Base-by-base conservation (phyloP, 495 filamentous ascomycete genomes). In the Xylaria castorea region DNA sequence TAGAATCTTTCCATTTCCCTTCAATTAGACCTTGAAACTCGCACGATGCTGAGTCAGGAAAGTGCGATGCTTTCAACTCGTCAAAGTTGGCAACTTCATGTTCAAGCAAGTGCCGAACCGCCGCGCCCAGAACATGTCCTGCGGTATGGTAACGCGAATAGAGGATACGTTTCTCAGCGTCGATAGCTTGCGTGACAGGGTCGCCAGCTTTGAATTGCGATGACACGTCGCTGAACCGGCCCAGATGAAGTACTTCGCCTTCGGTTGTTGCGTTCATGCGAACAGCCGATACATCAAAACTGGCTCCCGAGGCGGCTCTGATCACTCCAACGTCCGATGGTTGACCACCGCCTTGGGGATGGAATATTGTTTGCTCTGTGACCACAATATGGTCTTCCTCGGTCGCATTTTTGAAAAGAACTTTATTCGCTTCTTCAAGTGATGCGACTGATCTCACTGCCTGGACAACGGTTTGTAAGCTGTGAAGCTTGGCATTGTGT, bases 331-430 rank as follows among this genome's bases (percentile, higher is more conserved):
- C 82, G 66, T 92, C 90, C 9, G 85, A 87, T 38, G 90, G 90
- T 75, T 92, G 90, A 44, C 90, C 90, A 51, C 90, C 90, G 6
- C 90, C 90, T 78, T 92, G 89, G 3, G 88, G 85, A 64, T 91
- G 87, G 78, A 92, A 92, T 72, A 91, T 90, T n/a, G 90, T 92
- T 34, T 84, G 48, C 20, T 84, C 81, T 7, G 89, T 91, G n/a
- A 87, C 80, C 50, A 92, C 74, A 44, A 85, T 83, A 77, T 86
- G 80, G 73, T 86, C 80, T 5, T 83, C 78, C 25, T 86, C 83
- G 9, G 60, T 72, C 34, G 77, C 81, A 25, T 81, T 67, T 74
- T 90, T 90, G 80, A 86, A 89, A 5, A 90, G 82, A 1, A 73
- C 73, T 66, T 79, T 82, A 68, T 87, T 84, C 40, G 81, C 75